Evolutionary conservation across 345 rosid genomes (phyloP).

Genomic region (Melastoma malabathricum): DNA sequence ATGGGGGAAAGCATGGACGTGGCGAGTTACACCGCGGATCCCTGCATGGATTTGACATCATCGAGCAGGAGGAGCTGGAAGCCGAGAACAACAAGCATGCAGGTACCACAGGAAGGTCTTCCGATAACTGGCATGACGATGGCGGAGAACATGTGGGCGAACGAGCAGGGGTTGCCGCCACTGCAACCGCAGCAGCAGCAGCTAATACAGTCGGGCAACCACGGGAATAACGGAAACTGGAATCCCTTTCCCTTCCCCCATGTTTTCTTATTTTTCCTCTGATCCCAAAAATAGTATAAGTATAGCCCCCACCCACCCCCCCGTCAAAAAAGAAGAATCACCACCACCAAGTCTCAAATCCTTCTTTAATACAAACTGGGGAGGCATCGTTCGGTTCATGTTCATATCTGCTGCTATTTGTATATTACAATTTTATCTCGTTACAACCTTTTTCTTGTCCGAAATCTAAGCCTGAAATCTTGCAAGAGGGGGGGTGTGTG

Average conservation of each 20-base stretch:
- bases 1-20: not conserved
- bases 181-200: not conserved
- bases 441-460: too few relatives aligned
- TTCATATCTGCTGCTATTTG: too few relatives aligned
- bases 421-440: too few relatives aligned
- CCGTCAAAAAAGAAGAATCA: too few relatives aligned
- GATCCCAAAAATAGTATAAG: not conserved
- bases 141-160: conserved; percentile 8
- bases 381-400: too few relatives aligned
- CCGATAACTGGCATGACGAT: not conserved
- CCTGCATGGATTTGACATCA: not conserved
- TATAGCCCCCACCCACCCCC: too few relatives aligned
- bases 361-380: too few relatives aligned
- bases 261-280: conserved; percentile 1
- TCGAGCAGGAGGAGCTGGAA: not conserved
- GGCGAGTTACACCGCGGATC: not conserved
- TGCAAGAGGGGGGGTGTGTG: too few relatives aligned
- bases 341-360: too few relatives aligned
- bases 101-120: not conserved
- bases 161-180: not conserved
- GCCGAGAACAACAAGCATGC: not conserved
- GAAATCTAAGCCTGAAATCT: too few relatives aligned
- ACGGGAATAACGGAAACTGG: conserved; percentile 1
- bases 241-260: conserved; percentile 1
- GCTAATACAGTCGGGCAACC: conserved; percentile 5